Conservation (phyloP, 768 basidiomycete genomes). For the Aureoboletus auriporus region DNA sequence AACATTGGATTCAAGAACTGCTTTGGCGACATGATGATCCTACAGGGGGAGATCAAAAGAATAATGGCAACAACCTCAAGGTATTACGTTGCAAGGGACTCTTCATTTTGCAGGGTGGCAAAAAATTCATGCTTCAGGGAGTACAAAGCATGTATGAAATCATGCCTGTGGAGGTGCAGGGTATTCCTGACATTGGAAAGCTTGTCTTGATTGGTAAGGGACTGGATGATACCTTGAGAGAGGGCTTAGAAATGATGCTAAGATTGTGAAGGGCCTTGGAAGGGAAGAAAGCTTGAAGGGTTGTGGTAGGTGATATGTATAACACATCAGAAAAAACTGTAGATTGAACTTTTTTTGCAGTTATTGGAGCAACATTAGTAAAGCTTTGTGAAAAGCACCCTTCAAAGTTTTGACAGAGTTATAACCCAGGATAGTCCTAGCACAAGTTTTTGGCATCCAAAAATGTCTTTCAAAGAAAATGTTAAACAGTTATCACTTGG, state of each 20-base stretch:
- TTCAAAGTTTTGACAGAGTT: too few relatives aligned
- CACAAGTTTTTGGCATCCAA: too few relatives aligned
- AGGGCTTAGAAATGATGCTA: constrained; percentile 42
- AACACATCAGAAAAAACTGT: too few relatives aligned
- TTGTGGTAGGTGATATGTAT: neutral
- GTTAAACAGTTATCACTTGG: too few relatives aligned
- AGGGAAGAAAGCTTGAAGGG: too few relatives aligned
- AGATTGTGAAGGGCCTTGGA: neutral
- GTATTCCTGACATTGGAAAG: constrained; percentile 64
- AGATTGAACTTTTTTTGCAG: too few relatives aligned
- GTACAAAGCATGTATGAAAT: constrained; percentile 91
- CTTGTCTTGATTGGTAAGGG: constrained; percentile 87
- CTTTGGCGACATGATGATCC: constrained; percentile 75
- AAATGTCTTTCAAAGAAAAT: too few relatives aligned
- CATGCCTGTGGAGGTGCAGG: constrained; percentile 36
- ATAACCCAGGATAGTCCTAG: too few relatives aligned
- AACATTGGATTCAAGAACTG: constrained; percentile 75
- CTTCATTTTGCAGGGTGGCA: constrained; percentile 50
- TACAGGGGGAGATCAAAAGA: constrained; percentile 27
- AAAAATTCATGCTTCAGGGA: constrained; percentile 79
- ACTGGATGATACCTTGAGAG: constrained; percentile 50
- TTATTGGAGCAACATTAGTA: too few relatives aligned
- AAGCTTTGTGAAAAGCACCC: too few relatives aligned
- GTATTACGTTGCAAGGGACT: constrained; percentile 90
- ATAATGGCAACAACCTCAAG: constrained; percentile 35